A percentile compares a stretch with the other conserved stretches of the same genome.
These are phyloP conservation scores for Calonectria fujianensis DNA, from an alignment of 2,329 filamentous ascomycete species.

Conservation along the genomic window DNA sequence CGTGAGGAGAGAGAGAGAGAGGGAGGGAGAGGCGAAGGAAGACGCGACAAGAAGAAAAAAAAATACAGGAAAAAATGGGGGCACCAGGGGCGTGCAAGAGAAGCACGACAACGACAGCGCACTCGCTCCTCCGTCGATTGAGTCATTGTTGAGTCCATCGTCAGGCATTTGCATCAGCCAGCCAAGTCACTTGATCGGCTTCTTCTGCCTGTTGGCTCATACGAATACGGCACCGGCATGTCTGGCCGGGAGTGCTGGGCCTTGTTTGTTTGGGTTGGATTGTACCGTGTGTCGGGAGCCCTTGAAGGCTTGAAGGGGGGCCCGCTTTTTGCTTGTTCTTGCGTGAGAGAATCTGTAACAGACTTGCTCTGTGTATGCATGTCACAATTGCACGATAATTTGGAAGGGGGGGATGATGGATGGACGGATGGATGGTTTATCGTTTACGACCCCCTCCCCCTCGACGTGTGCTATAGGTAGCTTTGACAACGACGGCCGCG, in stretches of 20 bases:
- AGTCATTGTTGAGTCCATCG: conserved; percentile 25
- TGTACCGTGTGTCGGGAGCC: conserved; percentile 1
- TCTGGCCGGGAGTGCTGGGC: conserved; percentile 42
- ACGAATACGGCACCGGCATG: conserved; percentile 50
- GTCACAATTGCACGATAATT: neutral
- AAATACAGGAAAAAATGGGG: neutral
- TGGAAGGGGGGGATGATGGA: neutral
- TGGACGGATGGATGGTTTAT: neutral
- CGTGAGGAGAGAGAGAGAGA: no score
- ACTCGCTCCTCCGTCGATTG: conserved; percentile 25
- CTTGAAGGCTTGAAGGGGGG: neutral
- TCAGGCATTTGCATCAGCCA: conserved; percentile 1
- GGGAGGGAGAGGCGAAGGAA: neutral
- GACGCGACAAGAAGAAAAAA: neutral
- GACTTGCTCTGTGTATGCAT: conserved; percentile 13
- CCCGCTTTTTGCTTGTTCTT: conserved; percentile 12
- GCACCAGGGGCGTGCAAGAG: conserved; percentile 12
- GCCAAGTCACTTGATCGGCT: conserved; percentile 32
- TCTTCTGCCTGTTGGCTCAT: conserved; percentile 32
- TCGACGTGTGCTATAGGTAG: no score
- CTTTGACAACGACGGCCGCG: neutral
- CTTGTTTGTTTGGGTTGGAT: conserved; percentile 13
- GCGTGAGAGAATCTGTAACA: no score
- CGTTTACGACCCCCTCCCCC: neutral
- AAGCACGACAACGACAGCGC: conserved; percentile 13